Base-by-base conservation (phyloP, 2,329 filamentous ascomycete species). In the Neonectria punicea region DNA sequence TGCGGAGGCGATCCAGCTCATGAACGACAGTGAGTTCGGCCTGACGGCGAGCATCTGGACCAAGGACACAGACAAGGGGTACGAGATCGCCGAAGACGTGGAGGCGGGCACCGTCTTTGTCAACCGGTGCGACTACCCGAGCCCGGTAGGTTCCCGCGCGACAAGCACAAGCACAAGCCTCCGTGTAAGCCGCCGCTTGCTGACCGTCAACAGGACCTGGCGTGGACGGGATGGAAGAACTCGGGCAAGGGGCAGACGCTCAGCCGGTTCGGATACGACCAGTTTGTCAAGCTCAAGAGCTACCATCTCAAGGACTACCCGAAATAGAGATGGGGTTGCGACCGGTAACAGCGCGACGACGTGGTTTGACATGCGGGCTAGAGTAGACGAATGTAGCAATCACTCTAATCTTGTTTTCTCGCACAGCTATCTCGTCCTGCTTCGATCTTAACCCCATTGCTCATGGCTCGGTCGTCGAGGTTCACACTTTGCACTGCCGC, bases 141-240 rank as follows among this genome's bases (percentile, higher is more conserved):
- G 91, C 78, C 93, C 95, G 67, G 94, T 95, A 88, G 85, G 92
- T 88, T 43, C 49, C 65, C 20, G 43, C 47, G 30, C 34, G 20
- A 44, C 36, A 32, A n/a, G 36, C 36, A 39, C 36, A 9, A 39
- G 36, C 5, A 61, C 20, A 34, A 54, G 51, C 49, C 39, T 55
- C 25, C 34, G 43, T 46, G 63, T 7, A 36, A 55, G 16, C 16
- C 30, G 16, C 41, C 25, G 22, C 57, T 66, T 67, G 63, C 74
- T 74, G 49, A 67, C 61, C 13, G 53, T 36, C 36, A 56, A 66
- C 41, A 95, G 92, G 93, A 97, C 79, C 87, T 97, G 71, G 93
- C 94, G n/a, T 97, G 93, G 93, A 96, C 94, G 2, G 95, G 95
- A 11, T 98, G 94, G 94, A 98, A 98, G 84, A 94, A 97, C 78